phyloP scores from a whole-genome alignment of 1,139 yeast genomes.

The Suhomyces maxii region DNA sequence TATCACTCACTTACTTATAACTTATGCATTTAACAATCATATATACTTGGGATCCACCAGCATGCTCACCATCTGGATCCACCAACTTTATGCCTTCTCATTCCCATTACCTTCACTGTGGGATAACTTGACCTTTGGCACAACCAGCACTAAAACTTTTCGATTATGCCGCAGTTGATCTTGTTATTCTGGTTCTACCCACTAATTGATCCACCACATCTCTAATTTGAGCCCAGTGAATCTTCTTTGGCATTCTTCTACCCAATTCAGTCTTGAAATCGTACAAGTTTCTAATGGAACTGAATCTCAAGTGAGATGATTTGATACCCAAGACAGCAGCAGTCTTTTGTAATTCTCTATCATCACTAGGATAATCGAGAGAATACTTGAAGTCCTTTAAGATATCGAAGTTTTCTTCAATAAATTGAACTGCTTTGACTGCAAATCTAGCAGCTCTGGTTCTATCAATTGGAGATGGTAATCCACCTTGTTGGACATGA shows the following conservation, averaged over 20 bases:
- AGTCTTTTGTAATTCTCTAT: slow-evolving; percentile 46
- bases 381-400: slow-evolving; percentile 26
- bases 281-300: slow-evolving; percentile 72
- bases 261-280: slow-evolving; percentile 81
- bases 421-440: slow-evolving; percentile 66
- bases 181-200: slow-evolving; percentile 52
- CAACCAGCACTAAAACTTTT: too few species aligned
- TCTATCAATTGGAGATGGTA: slow-evolving; percentile 80
- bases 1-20: too few species aligned
- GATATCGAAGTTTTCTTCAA: slow-evolving; percentile 46
- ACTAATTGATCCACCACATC: slow-evolving; percentile 83
- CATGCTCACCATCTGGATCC: too few species aligned
- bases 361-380: slow-evolving; percentile 36
- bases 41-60: too few species aligned
- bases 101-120: too few species aligned
- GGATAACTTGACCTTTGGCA: too few species aligned
- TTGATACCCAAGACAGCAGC: slow-evolving; percentile 88
- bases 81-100: too few species aligned
- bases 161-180: not conserved
- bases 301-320: slow-evolving; percentile 73
- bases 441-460: slow-evolving; percentile 71
- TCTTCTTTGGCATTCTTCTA: slow-evolving; percentile 83
- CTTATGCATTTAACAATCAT: too few species aligned
- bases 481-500: slow-evolving; percentile 80
- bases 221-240: slow-evolving; percentile 78